Evolutionary conservation across 345 rosid genomes (phyloP), one percentile per base, ranked within the genome.

Genomic region (Kernera saxatilis): DNA sequence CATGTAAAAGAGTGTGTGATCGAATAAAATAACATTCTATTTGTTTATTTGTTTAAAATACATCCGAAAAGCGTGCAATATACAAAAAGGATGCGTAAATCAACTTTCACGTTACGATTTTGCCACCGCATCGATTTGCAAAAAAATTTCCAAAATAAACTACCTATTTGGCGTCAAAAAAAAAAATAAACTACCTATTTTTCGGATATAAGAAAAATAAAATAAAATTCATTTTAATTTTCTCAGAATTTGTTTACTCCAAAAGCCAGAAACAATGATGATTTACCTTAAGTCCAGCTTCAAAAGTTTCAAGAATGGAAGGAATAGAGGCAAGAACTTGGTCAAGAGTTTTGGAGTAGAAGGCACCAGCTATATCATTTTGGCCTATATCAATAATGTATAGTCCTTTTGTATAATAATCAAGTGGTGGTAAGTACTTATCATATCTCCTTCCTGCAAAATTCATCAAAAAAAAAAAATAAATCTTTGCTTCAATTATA

Each of bases 361-460:
- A 94, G 48, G 93, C 87, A 73, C 99, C 97, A 51, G 96, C 99
- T 55, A 94, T 79, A 82, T 94, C 99, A 70, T 94, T 94, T 82
- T 94, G 97, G 33, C 99, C 97, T 10, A 94, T 89, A 35, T 94
- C 99, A 55, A 93, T 84, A 93, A 83, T 88, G 83, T 93, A 89
- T 10, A 93, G 82, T 23, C 86, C 96, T 81, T 83, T 85, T 15
- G 51, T 46, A 62, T 88, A 93, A 54, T 73, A 90, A 64, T 84
- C 93, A 79, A 80, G 64, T 12, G 83, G 72, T 67, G 99, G 97
- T 32, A 94, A 69, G 80, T 78, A 91, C 80, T 69, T 87, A 0
- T 61, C 78, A 63, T 74, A 62, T 71, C 66, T 86, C 75, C 74
- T 88, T 41, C 86, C 99, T 89, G 54, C 67, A 70, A 63, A 61